phyloP scores from a whole-genome alignment of 148 eudicot species.

The Talinum fruticosum region DNA sequence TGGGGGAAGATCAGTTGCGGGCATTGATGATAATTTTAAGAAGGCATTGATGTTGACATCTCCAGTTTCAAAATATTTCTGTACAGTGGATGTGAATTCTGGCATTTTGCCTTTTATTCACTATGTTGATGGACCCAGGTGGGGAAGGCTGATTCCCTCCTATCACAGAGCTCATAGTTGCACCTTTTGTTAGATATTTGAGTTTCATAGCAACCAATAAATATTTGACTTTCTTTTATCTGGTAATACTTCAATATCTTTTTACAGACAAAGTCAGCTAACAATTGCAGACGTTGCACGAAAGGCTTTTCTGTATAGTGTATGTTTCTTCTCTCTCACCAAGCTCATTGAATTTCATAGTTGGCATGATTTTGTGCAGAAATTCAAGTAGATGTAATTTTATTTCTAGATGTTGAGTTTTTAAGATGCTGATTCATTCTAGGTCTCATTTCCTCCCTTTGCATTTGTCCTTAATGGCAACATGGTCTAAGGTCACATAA shows the following conservation, averaged over 20 bases:
- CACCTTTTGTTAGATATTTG: background rate
- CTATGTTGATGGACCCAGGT: background rate
- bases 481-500: conserved; percentile 1
- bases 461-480: background rate
- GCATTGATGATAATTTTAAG: background rate
- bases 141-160: background rate
- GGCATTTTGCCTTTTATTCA: background rate
- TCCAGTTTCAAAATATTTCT: background rate
- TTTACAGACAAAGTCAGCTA: conserved; percentile 77
- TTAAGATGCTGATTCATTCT: background rate
- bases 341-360: background rate
- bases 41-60: background rate
- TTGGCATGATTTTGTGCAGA: background rate
- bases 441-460: background rate
- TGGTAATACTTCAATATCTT: conserved; percentile 10
- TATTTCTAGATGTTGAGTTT: background rate
- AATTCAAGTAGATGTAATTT: background rate
- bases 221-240: background rate
- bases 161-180: background rate
- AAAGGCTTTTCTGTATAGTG: conserved; percentile 96
- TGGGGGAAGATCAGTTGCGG: background rate
- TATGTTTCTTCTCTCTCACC: conserved; percentile 35
- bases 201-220: background rate
- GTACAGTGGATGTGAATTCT: background rate
- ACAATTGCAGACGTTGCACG: conserved; percentile 92